A percentile compares a stretch with the other conserved stretches of the same genome.
phyloP scores from a whole-genome alignment of 768 basidiomycete species.

The Leccinum boreale region DNA sequence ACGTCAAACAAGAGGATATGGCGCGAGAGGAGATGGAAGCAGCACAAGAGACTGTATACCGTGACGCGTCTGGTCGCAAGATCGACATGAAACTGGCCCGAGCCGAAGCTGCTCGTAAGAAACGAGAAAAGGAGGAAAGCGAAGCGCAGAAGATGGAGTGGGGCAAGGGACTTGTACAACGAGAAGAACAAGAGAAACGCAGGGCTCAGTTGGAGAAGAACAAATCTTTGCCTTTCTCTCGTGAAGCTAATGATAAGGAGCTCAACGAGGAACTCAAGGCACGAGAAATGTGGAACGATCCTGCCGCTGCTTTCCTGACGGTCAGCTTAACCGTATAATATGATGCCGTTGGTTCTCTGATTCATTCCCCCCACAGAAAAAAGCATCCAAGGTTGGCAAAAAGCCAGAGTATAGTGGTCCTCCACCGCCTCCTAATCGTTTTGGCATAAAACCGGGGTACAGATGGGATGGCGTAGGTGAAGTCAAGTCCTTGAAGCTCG shows the following conservation, averaged over 20 bases:
- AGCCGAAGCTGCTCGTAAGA: slow-evolving; percentile 79
- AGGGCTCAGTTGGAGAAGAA: slow-evolving; percentile 67
- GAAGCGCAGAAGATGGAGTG: slow-evolving; percentile 95
- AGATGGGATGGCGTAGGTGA: slow-evolving; percentile 98
- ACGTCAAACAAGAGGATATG: slow-evolving; percentile 35
- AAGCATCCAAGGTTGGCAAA: slow-evolving; percentile 66
- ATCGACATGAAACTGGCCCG: slow-evolving; percentile 83
- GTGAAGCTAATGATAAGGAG: slow-evolving; percentile 77
- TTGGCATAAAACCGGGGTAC: slow-evolving; percentile 92
- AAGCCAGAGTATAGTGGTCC: slow-evolving; percentile 87
- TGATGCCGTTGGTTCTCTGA: slow-evolving; percentile 1
- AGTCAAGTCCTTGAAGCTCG: slow-evolving; percentile 19
- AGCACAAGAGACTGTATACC: slow-evolving; percentile 90
- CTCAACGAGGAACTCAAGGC: slow-evolving; percentile 83
- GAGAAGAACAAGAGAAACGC: slow-evolving; percentile 70
- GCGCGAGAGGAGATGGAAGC: slow-evolving; percentile 47
- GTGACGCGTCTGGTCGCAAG: slow-evolving; percentile 83
- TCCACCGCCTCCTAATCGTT: slow-evolving; percentile 89
- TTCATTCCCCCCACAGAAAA: slow-evolving; percentile 50
- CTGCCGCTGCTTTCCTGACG: slow-evolving; percentile 91
- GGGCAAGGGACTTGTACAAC: slow-evolving; percentile 94
- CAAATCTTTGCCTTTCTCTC: slow-evolving; percentile 62
- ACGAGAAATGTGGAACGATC: slow-evolving; percentile 92
- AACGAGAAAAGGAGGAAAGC: slow-evolving; percentile 79
- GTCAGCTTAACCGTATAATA: slow-evolving; percentile 41